Evolutionary conservation across 139 green algal genomes (phyloP).

Genomic region (Chlamydomonas sp.): DNA sequence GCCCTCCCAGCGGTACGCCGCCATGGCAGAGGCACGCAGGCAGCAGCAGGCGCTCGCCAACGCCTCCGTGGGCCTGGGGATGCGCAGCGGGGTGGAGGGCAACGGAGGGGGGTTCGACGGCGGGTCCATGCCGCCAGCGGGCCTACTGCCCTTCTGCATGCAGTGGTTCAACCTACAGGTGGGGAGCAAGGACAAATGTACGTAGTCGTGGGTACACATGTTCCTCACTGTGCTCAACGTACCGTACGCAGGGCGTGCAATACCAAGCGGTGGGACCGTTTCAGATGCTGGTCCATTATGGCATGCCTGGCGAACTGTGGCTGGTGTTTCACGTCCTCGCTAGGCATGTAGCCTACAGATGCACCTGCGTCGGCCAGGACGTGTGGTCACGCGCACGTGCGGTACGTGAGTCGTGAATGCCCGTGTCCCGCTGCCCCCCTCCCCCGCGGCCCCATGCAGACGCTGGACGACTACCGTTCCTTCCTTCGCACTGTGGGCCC

Average conservation of each 20-base stretch:
- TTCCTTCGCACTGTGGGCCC: not conserved
- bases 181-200: too few relatives aligned
- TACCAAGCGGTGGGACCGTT: not conserved
- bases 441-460: not conserved
- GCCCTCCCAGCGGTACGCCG: too few relatives aligned
- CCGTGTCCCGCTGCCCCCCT: not conserved
- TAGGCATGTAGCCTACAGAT: not conserved
- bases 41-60: too few relatives aligned
- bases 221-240: not conserved
- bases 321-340: not conserved
- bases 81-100: too few relatives aligned
- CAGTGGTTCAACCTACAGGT: slow-evolving; percentile 46
- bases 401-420: not conserved
- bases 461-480: slow-evolving; percentile 3
- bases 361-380: too few relatives aligned
- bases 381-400: not conserved
- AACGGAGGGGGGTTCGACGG: not conserved
- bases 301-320: not conserved
- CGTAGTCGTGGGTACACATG: not conserved
- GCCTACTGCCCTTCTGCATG: slow-evolving; percentile 34
- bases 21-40: too few relatives aligned
- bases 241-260: not conserved
- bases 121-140: not conserved
- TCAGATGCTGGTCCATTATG: not conserved
- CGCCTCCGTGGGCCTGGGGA: too few relatives aligned